Conservation (phyloP, 352 stramenopile species). For the Phytophthora citrophthora region DNA sequence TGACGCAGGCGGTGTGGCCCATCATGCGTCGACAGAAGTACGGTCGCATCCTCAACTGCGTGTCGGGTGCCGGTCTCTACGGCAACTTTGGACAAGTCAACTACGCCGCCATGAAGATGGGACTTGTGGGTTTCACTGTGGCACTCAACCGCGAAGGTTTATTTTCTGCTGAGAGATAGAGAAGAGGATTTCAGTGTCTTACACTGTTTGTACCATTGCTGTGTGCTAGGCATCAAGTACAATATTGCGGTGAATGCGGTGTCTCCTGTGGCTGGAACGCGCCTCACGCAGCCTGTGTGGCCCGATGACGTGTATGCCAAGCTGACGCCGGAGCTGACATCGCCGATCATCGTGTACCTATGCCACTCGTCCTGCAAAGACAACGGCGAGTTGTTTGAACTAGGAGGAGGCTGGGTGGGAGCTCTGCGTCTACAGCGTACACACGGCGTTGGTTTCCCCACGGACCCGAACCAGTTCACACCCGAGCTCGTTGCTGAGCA, state of each 20-base stretch:
- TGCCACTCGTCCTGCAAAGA: slow-evolving; percentile 62
- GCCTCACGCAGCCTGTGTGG: slow-evolving; percentile 72
- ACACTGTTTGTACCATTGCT: slow-evolving; percentile 6
- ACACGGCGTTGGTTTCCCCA: slow-evolving; percentile 74
- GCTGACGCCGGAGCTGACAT: slow-evolving; percentile 67
- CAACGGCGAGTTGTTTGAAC: slow-evolving; percentile 62
- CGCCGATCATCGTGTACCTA: slow-evolving; percentile 72
- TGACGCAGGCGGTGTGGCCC: slow-evolving; percentile 73
- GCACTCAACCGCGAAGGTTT: slow-evolving; percentile 73
- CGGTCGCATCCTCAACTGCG: slow-evolving; percentile 75
- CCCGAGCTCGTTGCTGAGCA: slow-evolving; percentile 73
- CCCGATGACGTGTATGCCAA: slow-evolving; percentile 61
- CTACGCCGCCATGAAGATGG: slow-evolving; percentile 84
- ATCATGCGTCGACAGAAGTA: slow-evolving; percentile 79
- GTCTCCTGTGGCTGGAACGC: slow-evolving; percentile 68
- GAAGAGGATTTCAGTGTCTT: background rate
- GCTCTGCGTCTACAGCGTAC: slow-evolving; percentile 71
- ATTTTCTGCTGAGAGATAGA: background rate
- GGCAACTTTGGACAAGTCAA: slow-evolving; percentile 84
- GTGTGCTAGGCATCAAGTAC: slow-evolving; percentile 66
- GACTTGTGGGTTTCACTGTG: slow-evolving; percentile 69
- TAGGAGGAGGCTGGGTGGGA: slow-evolving; percentile 72
- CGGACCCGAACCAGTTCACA: slow-evolving; percentile 59
- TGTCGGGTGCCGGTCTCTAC: slow-evolving; percentile 70
- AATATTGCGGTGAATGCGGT: slow-evolving; percentile 80